These are phyloP conservation scores for Penicillium sp. DNA, from an alignment of 2,329 filamentous ascomycete species.

Conservation along the genomic window DNA sequence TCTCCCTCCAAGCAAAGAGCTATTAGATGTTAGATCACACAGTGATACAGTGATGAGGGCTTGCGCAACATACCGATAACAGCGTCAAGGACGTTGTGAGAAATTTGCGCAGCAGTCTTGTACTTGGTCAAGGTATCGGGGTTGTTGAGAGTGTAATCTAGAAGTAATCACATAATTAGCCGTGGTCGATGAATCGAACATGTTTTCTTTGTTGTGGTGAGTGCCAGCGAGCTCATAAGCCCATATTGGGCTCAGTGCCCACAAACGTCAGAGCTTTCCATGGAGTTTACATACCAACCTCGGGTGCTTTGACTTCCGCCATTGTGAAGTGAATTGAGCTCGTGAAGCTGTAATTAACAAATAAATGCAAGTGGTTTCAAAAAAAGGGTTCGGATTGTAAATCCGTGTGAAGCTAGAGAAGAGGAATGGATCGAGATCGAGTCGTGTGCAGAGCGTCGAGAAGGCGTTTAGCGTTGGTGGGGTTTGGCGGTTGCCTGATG, in stretches of 20 bases:
- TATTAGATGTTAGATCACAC: conserved; percentile 33
- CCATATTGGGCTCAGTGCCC: conserved; percentile 22
- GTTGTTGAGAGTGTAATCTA: conserved; percentile 87
- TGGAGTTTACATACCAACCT: conserved; percentile 41
- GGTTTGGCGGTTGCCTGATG: conserved; percentile 22
- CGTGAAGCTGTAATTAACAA: conserved; percentile 22
- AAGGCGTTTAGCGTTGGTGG: conserved; percentile 27
- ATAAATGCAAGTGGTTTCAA: conserved; percentile 16
- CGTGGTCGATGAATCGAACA: conserved; percentile 9
- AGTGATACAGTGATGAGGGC: neutral
- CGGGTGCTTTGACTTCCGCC: conserved; percentile 39
- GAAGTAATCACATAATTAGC: conserved; percentile 13
- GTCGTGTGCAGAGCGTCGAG: conserved; percentile 31
- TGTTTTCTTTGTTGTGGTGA: neutral
- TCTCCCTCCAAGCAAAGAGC: conserved; percentile 74
- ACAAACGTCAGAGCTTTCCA: conserved; percentile 36
- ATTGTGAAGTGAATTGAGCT: conserved; percentile 35
- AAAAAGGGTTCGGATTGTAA: conserved; percentile 17
- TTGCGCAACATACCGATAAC: conserved; percentile 57
- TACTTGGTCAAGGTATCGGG: conserved; percentile 97
- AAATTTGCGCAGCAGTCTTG: conserved; percentile 93
- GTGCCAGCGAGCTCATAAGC: conserved; percentile 25
- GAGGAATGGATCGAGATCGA: conserved; percentile 25
- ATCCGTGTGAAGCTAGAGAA: conserved; percentile 21
- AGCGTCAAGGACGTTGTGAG: conserved; percentile 88